Percentiles rank a stretch among this genome's conserved stretches.
Evolutionary conservation across 495 filamentous ascomycete species (phyloP).

Genomic region (Neurospora sp.): DNA sequence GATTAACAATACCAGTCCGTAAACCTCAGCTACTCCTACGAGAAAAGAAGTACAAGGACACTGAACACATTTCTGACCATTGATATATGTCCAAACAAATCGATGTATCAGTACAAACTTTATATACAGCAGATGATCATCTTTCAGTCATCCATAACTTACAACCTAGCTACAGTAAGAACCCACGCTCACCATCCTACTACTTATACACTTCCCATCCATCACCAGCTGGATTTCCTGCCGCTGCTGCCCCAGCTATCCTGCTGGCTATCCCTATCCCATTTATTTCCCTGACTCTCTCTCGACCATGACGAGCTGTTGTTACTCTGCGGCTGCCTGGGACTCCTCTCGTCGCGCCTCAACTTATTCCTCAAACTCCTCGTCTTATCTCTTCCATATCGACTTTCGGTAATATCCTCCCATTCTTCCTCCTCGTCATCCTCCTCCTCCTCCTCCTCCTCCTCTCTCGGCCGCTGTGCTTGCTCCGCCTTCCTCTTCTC

Average conservation of each 20-base stretch:
- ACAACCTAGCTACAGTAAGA: neutral
- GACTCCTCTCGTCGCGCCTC: neutral
- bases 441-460: neutral
- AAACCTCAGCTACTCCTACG: too few relatives aligned
- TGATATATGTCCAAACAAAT: too few relatives aligned
- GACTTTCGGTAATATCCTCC: neutral
- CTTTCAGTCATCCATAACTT: neutral
- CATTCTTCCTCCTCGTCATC: neutral
- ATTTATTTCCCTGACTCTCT: neutral
- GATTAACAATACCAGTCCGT: too few relatives aligned
- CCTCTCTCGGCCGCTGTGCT: neutral
- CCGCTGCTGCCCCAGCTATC: neutral
- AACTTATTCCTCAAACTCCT: neutral
- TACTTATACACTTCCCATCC: neutral
- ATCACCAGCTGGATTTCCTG: neutral
- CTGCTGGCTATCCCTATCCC: neutral
- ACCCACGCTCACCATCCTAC: too few relatives aligned
- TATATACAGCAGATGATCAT: neutral
- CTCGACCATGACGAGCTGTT: neutral
- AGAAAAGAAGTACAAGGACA: too few relatives aligned
- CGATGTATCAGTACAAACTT: neutral
- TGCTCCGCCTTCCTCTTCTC: too few relatives aligned
- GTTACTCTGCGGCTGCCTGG: neutral
- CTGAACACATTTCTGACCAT: too few relatives aligned
- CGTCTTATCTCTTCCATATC: neutral